These are phyloP conservation scores for Mycocentrospora acerina DNA, from an alignment of 2,329 filamentous ascomycete species.

Conservation along the genomic window DNA sequence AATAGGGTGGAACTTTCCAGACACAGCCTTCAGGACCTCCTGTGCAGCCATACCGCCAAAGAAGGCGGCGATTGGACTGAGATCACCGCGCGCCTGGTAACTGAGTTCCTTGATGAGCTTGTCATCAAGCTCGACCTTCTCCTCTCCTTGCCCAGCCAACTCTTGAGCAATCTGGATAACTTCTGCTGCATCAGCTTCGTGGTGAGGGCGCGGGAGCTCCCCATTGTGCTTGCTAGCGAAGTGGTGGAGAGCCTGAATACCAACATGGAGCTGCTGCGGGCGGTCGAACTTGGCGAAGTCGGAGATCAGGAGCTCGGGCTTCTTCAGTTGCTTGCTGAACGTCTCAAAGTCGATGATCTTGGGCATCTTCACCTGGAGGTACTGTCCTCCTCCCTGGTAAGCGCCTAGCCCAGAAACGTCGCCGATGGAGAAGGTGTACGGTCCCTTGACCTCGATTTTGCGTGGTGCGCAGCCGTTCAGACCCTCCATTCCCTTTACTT, in stretches of 20 bases:
- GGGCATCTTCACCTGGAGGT: constrained; percentile 97
- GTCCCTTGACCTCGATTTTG: constrained; percentile 89
- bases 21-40: constrained; percentile 94
- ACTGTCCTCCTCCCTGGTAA: constrained; percentile 87
- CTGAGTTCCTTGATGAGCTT: constrained; percentile 91
- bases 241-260: constrained; percentile 86
- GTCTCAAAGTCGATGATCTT: constrained; percentile 88
- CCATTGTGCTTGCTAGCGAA: constrained; percentile 73
- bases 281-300: constrained; percentile 98
- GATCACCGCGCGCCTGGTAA: constrained; percentile 88
- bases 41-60: constrained; percentile 93
- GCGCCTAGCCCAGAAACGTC: constrained; percentile 84
- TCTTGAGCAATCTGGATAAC: constrained; percentile 73
- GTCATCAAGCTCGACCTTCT: constrained; percentile 82
- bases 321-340: constrained; percentile 74
- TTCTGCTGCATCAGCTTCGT: constrained; percentile 78
- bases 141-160: constrained; percentile 65
- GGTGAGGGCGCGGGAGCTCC: constrained; percentile 77
- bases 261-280: constrained; percentile 86
- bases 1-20: constrained; percentile 96
- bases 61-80: constrained; percentile 90
- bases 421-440: constrained; percentile 96
- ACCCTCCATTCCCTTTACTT: constrained; percentile 87
- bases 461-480: constrained; percentile 81
- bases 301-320: constrained; percentile 86